Percentiles rank a stretch among this genome's conserved stretches.
These are phyloP conservation scores for Termitomyces sp. DNA, from an alignment of 1,284 basidiomycete species.

Conservation along the genomic window DNA sequence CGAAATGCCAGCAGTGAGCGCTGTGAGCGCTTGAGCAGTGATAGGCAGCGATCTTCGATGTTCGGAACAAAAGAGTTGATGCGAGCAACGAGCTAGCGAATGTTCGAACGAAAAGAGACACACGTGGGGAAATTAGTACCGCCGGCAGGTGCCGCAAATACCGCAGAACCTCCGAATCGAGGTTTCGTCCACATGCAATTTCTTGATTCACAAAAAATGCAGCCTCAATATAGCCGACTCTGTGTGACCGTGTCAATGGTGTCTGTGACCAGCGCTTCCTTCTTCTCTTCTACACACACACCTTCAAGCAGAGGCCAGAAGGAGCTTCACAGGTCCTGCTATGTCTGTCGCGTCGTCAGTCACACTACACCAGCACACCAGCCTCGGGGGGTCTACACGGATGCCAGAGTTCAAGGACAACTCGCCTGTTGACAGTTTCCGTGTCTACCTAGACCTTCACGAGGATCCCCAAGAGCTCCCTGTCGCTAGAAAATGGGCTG, in stretches of 20 bases:
- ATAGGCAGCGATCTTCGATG: too few relatives aligned
- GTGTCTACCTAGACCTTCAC: conserved; percentile 33
- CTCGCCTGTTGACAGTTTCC: conserved; percentile 5
- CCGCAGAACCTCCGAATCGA: conserved; percentile 6
- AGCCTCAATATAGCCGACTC: conserved; percentile 9
- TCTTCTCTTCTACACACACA: conserved; percentile 12
- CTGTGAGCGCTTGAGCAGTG: too few relatives aligned
- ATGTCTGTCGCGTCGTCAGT: conserved; percentile 15
- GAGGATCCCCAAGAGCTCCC: conserved; percentile 51
- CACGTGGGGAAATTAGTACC: too few relatives aligned
- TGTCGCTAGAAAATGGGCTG: conserved; percentile 51
- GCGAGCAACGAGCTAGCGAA: too few relatives aligned
- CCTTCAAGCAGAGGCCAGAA: neutral
- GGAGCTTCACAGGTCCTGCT: neutral
- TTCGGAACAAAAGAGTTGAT: neutral
- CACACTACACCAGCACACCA: conserved; percentile 5
- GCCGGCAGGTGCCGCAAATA: conserved; percentile 13
- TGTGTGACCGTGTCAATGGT: conserved; percentile 10
- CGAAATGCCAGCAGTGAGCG: too few relatives aligned
- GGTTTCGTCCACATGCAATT: conserved; percentile 3
- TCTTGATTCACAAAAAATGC: neutral
- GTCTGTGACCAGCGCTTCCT: conserved; percentile 3
- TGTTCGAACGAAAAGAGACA: neutral
- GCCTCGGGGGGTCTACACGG: neutral
- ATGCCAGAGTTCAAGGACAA: conserved; percentile 3